Evolutionary conservation across 2,329 filamentous ascomycete species (phyloP).

Genomic region (Metarhizium guizhouense): DNA sequence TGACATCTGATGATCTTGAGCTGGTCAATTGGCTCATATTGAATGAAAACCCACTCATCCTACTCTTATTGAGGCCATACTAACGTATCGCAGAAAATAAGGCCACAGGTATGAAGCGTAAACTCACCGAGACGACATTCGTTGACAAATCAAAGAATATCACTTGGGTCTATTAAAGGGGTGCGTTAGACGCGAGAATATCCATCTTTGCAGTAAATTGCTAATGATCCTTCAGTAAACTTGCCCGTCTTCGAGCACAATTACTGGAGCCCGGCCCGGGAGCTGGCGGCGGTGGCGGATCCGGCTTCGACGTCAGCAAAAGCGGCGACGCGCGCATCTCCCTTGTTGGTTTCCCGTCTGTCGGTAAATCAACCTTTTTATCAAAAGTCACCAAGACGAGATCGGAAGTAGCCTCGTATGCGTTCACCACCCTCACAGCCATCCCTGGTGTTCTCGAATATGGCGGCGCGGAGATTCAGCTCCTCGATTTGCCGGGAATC

Average conservation of each 20-base stretch:
- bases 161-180: constrained; percentile 96
- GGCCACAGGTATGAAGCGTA: constrained; percentile 68
- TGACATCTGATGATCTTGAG: background rate
- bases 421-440: constrained; percentile 94
- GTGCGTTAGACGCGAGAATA: constrained; percentile 37
- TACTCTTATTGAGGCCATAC: constrained; percentile 9
- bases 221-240: constrained; percentile 55
- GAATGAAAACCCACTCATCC: background rate
- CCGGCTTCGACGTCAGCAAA: constrained; percentile 91
- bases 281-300: constrained; percentile 65
- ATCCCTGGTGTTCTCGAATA: constrained; percentile 97
- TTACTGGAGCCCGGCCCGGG: constrained; percentile 83
- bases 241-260: constrained; percentile 87
- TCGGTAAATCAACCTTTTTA: constrained; percentile 97
- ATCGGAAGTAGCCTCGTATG: constrained; percentile 90
- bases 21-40: background rate
- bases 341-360: constrained; percentile 95
- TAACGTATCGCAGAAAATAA: constrained; percentile 70
- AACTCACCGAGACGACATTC: background rate
- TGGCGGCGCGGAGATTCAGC: constrained; percentile 94
- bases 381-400: constrained; percentile 98
- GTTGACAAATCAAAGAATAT: constrained; percentile 59
- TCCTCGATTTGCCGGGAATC: constrained; percentile 94
- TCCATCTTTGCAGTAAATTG: constrained; percentile 50
- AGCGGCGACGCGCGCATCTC: constrained; percentile 94